Evolutionary conservation across 164 flowering plant species (phyloP), one percentile per base, ranked within the genome.

Genomic region (Kalanchoe fedtschenkoi): DNA sequence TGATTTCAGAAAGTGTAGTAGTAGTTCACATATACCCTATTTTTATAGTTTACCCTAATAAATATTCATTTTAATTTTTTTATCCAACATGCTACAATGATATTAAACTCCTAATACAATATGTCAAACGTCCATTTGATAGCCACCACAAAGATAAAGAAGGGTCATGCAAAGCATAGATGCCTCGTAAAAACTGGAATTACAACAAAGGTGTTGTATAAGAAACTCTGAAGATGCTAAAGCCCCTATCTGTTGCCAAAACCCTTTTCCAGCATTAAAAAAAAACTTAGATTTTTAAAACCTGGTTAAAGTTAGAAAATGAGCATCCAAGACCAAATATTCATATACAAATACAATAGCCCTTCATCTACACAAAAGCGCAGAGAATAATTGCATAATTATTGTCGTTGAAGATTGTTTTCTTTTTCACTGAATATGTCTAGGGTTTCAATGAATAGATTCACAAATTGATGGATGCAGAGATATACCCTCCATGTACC

Each of bases 311-410:
- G 43, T 41, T 58, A 11, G n/a, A 35, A 61, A 62, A 64, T 54
- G 65, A 67, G 68, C 65, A 67, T 63, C 65, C 41, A 30, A 67
- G 41, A 55, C 2, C 28, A 30, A 32, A 62, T 15, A 62, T 62
- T 63, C 47, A 43, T 43, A 17, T 46, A 46, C 6, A 19, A 10
- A 47, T 47, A 47, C 16, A 10, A 47, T 47, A 47, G 5, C 55
- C 29, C 16, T 1, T 24, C 30, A 19, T 24, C 3, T 24, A 47
- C 6, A 10, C 29, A 24, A 47, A 47, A 47, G 55, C n/a, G n/a
- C 8, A 24, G 30, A 10, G 30, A 47, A 47, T 47, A 47, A 47
- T 47, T 30, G 3, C 55, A 47, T 47, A 22, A 10, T 9, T 47
- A 16, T 24, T 47, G 30, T 22, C 2, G 55, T 46, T 46, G 53